Percentiles rank a stretch among this genome's conserved stretches.
Conservation (phyloP, 148 eudicot species). For the Cornus kousa region DNA sequence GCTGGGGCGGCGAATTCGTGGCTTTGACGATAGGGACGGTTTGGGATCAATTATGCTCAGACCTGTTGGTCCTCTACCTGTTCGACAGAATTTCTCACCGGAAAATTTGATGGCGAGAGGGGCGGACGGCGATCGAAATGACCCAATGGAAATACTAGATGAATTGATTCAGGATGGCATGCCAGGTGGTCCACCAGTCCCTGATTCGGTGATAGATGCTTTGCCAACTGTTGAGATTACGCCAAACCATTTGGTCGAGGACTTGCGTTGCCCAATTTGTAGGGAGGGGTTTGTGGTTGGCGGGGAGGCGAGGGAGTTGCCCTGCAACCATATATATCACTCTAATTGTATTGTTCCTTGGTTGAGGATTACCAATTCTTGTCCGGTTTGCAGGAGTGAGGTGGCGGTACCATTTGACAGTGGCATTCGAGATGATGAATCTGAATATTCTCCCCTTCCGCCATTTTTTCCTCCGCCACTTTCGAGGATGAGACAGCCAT, state of each 20-base stretch:
- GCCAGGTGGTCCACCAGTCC: slow-evolving; percentile 68
- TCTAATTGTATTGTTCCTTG: slow-evolving; percentile 83
- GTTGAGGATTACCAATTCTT: slow-evolving; percentile 84
- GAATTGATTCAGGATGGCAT: slow-evolving; percentile 67
- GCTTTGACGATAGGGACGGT: slow-evolving; percentile 26
- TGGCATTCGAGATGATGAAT: background rate
- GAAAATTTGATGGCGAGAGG: slow-evolving; percentile 1
- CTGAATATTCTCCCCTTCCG: background rate
- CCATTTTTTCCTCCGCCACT: too few species aligned
- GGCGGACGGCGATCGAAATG: slow-evolving; percentile 22
- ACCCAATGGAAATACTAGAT: slow-evolving; percentile 38
- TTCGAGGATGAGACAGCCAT: too few species aligned
- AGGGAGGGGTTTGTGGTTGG: slow-evolving; percentile 74
- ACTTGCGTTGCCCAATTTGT: slow-evolving; percentile 72
- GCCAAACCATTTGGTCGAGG: slow-evolving; percentile 33
- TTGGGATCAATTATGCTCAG: slow-evolving; percentile 37
- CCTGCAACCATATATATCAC: slow-evolving; percentile 79
- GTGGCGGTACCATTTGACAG: slow-evolving; percentile 18
- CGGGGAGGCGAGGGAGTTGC: slow-evolving; percentile 61
- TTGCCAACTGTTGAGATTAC: slow-evolving; percentile 50
- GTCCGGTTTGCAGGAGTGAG: slow-evolving; percentile 82
- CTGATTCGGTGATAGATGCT: slow-evolving; percentile 51
- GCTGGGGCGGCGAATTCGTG: slow-evolving; percentile 22
- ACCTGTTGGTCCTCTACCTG: slow-evolving; percentile 29
- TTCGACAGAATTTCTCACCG: background rate